Base-by-base conservation (phyloP, 225 moss, liverwort and hornwort species). In the Anthoceros angustus region DNA sequence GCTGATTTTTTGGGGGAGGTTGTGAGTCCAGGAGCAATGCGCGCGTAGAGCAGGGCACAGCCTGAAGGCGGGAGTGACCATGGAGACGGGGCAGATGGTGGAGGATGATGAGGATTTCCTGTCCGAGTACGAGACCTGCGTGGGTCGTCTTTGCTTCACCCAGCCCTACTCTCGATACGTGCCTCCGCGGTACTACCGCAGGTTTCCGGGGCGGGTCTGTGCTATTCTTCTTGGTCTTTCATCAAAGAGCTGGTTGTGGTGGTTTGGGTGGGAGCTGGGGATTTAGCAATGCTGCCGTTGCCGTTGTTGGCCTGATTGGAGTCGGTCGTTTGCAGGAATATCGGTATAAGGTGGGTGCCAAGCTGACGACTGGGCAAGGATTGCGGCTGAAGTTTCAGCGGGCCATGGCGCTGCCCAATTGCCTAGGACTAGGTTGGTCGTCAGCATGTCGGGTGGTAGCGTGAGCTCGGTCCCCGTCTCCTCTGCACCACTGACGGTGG, bases 261-360 rank as follows among this genome's bases (percentile, higher is more conserved):
- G 39, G 15, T n/a, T 66, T 39, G 42, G 42, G 26, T 15, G 39
- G 11, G 14, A 20, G n/a, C 62, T 62, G 66, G n/a, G 8, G 39
- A n/a, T 10, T 20, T 21, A 2, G 62, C 62, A 11, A 3, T 24
- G 62, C 4, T 21, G 24, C 38, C 9, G 38, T 8, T 0, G n/a
- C 62, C 38, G 4, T 5, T 63, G 38, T 63, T 63, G 32, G 26
- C 0, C 12, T 16, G 18, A 32, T 32, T 32, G 38, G 12, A 61
- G 43, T 62, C 65, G 20, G 2, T 48, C 15, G 8, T 25, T 64
- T 66, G 74, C 87, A 90, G 94, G 87, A 88, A 16, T 90, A 88
- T 69, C 80, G 84, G 74, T 94, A 90, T 86, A 90, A 94, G 74
- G 62, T 86, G 50, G 87, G 87, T 72, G 86, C 84, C 43, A 82